Percentiles rank a stretch among this genome's conserved stretches.
phyloP scores from a whole-genome alignment of 2,329 filamentous ascomycete species.

The Chaetomium olivaceum region DNA sequence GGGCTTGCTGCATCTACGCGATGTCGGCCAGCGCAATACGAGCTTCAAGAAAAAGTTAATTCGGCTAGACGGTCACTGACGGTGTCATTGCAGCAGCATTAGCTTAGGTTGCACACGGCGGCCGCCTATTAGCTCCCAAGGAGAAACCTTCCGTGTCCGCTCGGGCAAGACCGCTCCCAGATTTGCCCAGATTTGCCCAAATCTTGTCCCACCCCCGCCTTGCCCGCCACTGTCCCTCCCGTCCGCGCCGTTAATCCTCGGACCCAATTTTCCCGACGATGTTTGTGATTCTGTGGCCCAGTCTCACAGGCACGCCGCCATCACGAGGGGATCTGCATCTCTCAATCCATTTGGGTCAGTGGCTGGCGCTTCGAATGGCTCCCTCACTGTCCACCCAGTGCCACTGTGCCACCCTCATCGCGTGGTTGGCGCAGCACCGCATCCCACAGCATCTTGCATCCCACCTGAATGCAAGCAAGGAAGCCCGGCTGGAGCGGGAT shows the following conservation, averaged over 20 bases:
- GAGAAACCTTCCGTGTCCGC: not conserved
- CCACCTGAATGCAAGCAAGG: not conserved
- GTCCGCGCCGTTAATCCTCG: not conserved
- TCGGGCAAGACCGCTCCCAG: conserved; percentile 2
- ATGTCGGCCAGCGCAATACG: conserved; percentile 12
- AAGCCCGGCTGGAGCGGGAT: not conserved
- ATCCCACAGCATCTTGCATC: not conserved
- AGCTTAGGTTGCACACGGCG: conserved; percentile 6
- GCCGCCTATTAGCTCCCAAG: conserved; percentile 1
- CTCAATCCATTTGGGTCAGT: not conserved
- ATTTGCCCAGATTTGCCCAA: no score
- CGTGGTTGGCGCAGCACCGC: conserved; percentile 10
- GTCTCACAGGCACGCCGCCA: conserved; percentile 5
- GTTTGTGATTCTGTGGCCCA: not conserved
- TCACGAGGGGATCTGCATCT: conserved; percentile 17
- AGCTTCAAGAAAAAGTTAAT: not conserved
- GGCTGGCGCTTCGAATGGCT: not conserved
- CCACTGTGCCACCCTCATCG: not conserved
- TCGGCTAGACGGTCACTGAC: no score
- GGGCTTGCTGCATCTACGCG: not conserved
- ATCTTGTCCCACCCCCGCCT: not conserved
- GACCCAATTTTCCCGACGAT: conserved; percentile 10
- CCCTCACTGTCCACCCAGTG: not conserved
- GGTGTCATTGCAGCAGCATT: conserved; percentile 10
- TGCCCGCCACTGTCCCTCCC: not conserved